Base-by-base conservation (phyloP, 2,329 filamentous ascomycete genomes). In the Alternaria rosae region DNA sequence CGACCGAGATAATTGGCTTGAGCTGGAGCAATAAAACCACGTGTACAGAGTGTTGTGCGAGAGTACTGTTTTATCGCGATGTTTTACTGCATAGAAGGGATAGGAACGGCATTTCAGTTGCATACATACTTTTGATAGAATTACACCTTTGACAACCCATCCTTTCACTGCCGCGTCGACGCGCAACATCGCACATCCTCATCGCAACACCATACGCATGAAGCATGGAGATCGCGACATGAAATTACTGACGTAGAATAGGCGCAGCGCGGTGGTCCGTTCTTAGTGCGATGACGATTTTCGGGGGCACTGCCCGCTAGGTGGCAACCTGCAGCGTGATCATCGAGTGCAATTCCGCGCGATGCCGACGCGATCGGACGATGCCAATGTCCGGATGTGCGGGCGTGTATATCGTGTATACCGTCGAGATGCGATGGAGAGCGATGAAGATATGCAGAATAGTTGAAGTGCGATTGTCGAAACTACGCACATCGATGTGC, bases 311-410 rank as follows among this genome's bases (percentile, higher is more conserved):
- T 50, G 54, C 45, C 35, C 44, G 54, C 45, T 47, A 52, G 20
- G 53, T 61, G 54, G 58, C 54, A 35, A 61, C 38, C 23, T 56
- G 58, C 53, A 51, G 58, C 45, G 38, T 48, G 38, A 57, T 57
- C 13, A 35, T 45, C 54, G 41, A 45, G 12, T 44, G 28, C 38
- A 52, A 41, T 17, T 51, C 58, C 43, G 57, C 30, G 26, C 47
- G 17, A 50, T 42, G 45, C 54, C 54, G 41, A 45, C 47, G 26
- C 25, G 30, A 38, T 51, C 25, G 28, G 5, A 44, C 6, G 52
- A 21, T 35, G 13, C 12, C 28, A 30, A 17, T 23, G 38, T 50
- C 45, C 45, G 17, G 12, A 20, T 15, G 23, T 47, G 38, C 25
- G 15, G 10, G 15, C 12, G 13, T 20, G 13, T 17, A 30, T 44